Conservation (phyloP, 306 rosid species). For the Cucurbita pepo region DNA sequence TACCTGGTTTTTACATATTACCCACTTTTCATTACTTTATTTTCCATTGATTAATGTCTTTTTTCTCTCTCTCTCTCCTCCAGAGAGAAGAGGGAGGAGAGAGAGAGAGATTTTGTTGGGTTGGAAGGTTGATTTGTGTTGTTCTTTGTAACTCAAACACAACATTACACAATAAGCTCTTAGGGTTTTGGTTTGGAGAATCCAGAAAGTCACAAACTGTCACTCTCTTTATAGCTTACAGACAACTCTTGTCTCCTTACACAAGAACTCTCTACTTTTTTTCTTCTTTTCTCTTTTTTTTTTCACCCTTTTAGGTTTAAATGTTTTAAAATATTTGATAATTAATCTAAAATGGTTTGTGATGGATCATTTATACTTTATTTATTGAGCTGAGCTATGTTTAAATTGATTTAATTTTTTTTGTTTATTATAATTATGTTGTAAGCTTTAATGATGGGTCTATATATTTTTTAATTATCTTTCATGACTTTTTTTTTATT, state of each 20-base stretch:
- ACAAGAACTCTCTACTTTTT: background rate
- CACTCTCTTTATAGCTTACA: background rate
- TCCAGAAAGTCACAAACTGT: conserved; percentile 14
- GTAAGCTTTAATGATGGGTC: too few species aligned
- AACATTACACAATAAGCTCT: background rate
- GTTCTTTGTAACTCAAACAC: background rate
- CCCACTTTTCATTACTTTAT: background rate
- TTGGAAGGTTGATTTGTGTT: conserved; percentile 16
- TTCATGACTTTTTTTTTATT: too few species aligned
- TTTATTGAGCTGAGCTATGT: too few species aligned
- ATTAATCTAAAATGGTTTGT: background rate
- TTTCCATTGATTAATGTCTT: background rate
- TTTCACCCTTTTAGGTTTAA: background rate
- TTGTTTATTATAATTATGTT: too few species aligned
- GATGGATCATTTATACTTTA: too few species aligned
- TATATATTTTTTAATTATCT: too few species aligned
- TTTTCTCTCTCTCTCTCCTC: background rate
- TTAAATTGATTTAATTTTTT: too few species aligned
- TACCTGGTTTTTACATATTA: background rate
- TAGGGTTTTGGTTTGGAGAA: conserved; percentile 10
- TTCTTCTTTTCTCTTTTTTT: background rate
- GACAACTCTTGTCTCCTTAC: conserved; percentile 12
- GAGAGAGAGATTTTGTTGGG: conserved; percentile 5
- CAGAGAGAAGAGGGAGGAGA: background rate
- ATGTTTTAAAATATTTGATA: background rate